phyloP scores from a whole-genome alignment of 2,329 filamentous ascomycete genomes.

The Exophiala viscosa region DNA sequence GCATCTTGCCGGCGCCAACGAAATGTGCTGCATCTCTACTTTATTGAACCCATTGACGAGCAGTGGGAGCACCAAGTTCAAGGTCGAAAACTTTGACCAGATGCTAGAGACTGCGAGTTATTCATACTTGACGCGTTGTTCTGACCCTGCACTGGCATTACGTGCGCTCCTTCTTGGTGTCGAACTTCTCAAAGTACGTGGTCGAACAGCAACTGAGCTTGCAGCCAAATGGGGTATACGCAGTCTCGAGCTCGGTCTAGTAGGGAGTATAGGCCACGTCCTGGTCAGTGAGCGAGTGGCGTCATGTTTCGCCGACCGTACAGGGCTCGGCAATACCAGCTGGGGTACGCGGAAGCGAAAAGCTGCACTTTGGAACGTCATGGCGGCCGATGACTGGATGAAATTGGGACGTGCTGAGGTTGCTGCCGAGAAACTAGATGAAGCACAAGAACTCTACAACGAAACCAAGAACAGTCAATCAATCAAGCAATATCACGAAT shows the following conservation, averaged over 20 bases:
- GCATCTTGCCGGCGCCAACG: constrained; percentile 87
- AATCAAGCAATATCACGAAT: constrained; percentile 48
- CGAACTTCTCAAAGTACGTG: constrained; percentile 77
- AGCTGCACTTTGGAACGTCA: constrained; percentile 81
- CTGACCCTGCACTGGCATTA: constrained; percentile 72
- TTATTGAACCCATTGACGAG: constrained; percentile 68
- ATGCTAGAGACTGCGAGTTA: constrained; percentile 89
- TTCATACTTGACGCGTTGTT: constrained; percentile 84
- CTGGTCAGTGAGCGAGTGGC: constrained; percentile 83
- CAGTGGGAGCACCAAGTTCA: constrained; percentile 68
- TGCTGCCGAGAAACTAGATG: constrained; percentile 71
- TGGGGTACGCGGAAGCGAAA: constrained; percentile 76
- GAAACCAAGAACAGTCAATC: constrained; percentile 40
- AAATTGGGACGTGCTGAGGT: constrained; percentile 71
- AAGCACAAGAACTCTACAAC: constrained; percentile 57
- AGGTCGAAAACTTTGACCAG: constrained; percentile 76
- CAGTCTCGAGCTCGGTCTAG: constrained; percentile 72
- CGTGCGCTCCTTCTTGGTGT: constrained; percentile 72
- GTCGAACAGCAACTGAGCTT: constrained; percentile 76
- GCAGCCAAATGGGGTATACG: constrained; percentile 80
- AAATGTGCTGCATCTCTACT: constrained; percentile 86
- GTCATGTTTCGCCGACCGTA: constrained; percentile 74
- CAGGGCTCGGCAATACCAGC: constrained; percentile 60
- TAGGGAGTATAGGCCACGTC: constrained; percentile 65
- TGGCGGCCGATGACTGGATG: constrained; percentile 82